phyloP scores from a whole-genome alignment of 345 rosid genomes.

The Kandelia obovata region DNA sequence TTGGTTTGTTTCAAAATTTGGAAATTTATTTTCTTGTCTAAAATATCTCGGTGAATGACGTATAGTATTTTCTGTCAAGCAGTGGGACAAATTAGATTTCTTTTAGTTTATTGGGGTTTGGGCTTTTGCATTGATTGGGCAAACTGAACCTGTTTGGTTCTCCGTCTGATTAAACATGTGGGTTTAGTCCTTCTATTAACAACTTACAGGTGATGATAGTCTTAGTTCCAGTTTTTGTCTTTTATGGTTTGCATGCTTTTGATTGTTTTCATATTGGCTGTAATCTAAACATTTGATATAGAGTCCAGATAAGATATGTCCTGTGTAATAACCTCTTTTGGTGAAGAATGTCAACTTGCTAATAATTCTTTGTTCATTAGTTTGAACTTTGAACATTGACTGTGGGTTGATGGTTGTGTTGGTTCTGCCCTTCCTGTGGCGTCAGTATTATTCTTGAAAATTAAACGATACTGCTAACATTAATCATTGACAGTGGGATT shows the following conservation, averaged over 20 bases:
- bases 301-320: not conserved
- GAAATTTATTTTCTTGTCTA: not conserved
- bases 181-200: too few relatives aligned
- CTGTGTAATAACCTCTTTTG: not conserved
- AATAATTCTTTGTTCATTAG: not conserved
- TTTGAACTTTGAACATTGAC: too few relatives aligned
- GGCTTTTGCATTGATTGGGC: slow-evolving; percentile 4
- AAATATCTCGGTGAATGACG: not conserved
- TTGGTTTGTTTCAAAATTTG: too few relatives aligned
- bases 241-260: slow-evolving; percentile 6
- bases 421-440: too few relatives aligned
- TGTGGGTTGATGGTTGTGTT: too few relatives aligned
- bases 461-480: too few relatives aligned
- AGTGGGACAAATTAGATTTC: not conserved
- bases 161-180: too few relatives aligned
- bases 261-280: slow-evolving; percentile 1
- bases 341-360: not conserved
- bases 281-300: not conserved
- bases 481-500: too few relatives aligned
- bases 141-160: too few relatives aligned
- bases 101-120: not conserved
- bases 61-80: too few relatives aligned
- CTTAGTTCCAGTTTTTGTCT: not conserved
- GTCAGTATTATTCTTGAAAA: too few relatives aligned
- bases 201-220: not conserved